These are phyloP conservation scores for Aspergillus neotritici DNA, from an alignment of 2,329 filamentous ascomycete species.

Conservation along the genomic window DNA sequence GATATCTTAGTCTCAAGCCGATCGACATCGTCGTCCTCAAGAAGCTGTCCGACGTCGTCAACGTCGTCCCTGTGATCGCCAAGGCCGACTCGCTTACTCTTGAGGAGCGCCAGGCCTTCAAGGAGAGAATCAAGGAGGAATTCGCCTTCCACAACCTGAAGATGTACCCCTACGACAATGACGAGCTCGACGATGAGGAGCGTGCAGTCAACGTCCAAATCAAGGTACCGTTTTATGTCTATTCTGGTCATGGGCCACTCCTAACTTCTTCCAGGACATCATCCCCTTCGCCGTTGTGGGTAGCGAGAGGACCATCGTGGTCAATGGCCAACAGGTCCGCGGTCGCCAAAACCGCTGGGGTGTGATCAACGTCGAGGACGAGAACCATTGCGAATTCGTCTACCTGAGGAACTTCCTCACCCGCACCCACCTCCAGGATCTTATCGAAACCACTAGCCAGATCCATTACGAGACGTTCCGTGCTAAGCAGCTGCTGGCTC, in stretches of 20 bases:
- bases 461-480: conserved; percentile 99
- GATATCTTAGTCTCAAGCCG: conserved; percentile 64
- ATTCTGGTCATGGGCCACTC: conserved; percentile 22
- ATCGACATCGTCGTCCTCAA: conserved; percentile 99
- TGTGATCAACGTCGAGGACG: conserved; percentile 98
- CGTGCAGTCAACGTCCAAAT: conserved; percentile 88
- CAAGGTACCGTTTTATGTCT: conserved; percentile 60
- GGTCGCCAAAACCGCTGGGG: conserved; percentile 99
- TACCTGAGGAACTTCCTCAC: conserved; percentile 98
- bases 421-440: conserved; percentile 94
- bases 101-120: conserved; percentile 93
- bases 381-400: conserved; percentile 99
- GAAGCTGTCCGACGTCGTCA: conserved; percentile 99
- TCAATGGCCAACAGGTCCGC: conserved; percentile 94
- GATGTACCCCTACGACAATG: conserved; percentile 99
- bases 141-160: conserved; percentile 99
- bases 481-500: conserved; percentile 92
- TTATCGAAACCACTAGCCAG: conserved; percentile 98
- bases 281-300: conserved; percentile 97
- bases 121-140: conserved; percentile 99
- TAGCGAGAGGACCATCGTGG: conserved; percentile 95
- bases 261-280: conserved; percentile 58
- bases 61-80: conserved; percentile 96
- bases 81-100: conserved; percentile 95
- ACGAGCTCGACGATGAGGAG: conserved; percentile 97